Evolutionary conservation across 305 asterid genomes (phyloP).

Genomic region (Fraxinus sp.): DNA sequence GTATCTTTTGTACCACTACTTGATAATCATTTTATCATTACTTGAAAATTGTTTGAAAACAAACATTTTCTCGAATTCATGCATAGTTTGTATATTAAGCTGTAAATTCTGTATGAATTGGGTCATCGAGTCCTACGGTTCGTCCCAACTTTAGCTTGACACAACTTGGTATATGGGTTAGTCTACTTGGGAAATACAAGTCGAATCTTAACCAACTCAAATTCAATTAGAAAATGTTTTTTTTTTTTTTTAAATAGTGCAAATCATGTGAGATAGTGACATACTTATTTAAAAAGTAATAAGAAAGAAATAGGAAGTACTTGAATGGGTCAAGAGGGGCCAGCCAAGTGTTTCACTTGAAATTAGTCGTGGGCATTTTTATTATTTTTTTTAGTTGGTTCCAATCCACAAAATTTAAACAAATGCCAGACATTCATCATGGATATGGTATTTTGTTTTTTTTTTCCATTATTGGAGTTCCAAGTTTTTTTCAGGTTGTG

Average conservation of each 20-base stretch:
- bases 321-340: slow-evolving; percentile 6
- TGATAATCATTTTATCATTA: too few species aligned
- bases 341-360: slow-evolving; percentile 21
- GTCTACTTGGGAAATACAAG: background rate
- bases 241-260: background rate
- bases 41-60: too few species aligned
- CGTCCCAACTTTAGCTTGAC: background rate
- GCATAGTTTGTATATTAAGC: too few species aligned
- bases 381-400: slow-evolving; percentile 5
- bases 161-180: background rate
- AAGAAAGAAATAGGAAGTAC: slow-evolving; percentile 1
- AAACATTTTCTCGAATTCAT: too few species aligned
- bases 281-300: background rate
- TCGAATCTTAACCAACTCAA: background rate
- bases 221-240: background rate
- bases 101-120: too few species aligned
- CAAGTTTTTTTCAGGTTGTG: background rate
- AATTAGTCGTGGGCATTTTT: slow-evolving; percentile 21
- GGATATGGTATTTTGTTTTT: background rate
- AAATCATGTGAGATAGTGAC: slow-evolving; percentile 20
- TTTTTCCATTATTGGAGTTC: background rate
- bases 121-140: too few species aligned
- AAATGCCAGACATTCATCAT: background rate
- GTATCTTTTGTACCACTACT: too few species aligned
- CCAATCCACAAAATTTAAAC: slow-evolving; percentile 25